Base-by-base conservation (phyloP, 2,329 filamentous ascomycete species). In the Trichophyton equinum region DNA sequence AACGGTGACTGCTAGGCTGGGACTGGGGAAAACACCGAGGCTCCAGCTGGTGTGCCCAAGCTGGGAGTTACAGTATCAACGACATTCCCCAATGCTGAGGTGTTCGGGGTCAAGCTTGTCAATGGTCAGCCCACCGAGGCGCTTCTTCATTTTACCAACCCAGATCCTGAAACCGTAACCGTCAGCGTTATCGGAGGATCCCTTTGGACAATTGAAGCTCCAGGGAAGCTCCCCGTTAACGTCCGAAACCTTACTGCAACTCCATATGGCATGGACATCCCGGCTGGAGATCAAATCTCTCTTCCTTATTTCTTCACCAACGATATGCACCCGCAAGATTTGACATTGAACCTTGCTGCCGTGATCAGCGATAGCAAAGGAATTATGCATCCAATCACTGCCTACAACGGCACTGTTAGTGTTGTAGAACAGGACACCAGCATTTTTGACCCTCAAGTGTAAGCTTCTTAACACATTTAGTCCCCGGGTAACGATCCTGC, bases 361-460 rank as follows among this genome's bases (percentile, higher is more conserved):
- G 81, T 96, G 60, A 73, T 97, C 67, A 81, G 81, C 70, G 84
- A 87, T 72, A 73, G 75, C 64, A 82, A 84, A 67, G 86, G 86
- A 67, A 77, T 79, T 62, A 76, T 91, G 71, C 91, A 87, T 80
- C 90, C 91, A 67, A 73, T 96, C 59, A 79, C 84, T 64, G 88
- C 88, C 62, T 91, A 88, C 80, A 89, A 92, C 73, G 86, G 87
- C 72, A 86, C 86, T 57, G 89, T 95, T 66, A 85, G 83, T 73
- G 83, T 99, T 65, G 91, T 97, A 58, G 92, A 97, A 76, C 85
- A 91, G 1, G 89, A 92, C 60, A 89, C 88, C 65, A 95, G 87
- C 81, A 84, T 96, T 75, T 87, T 96, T 65, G 92, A 97, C 73
- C 92, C 91, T 64, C 91, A 96, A 77, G 91, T 96, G 92, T 97